A percentile compares a stretch with the other conserved stretches of the same genome.
phyloP scores from a whole-genome alignment of 805 yeast species.

The Teunomyces kruisii region DNA sequence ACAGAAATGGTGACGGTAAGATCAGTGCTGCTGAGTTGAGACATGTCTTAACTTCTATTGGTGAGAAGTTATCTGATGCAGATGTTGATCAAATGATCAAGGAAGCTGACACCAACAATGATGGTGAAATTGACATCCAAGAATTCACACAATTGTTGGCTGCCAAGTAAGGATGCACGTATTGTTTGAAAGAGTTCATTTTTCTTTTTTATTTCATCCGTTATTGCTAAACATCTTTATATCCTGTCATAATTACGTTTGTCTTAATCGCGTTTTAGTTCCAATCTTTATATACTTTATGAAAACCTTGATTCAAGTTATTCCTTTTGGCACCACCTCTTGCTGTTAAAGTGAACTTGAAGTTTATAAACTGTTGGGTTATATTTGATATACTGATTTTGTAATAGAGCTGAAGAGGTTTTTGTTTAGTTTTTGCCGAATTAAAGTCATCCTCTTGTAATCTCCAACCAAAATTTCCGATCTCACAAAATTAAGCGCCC shows the following conservation, averaged over 20 bases:
- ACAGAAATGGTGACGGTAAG: slow-evolving; percentile 93
- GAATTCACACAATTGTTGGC: slow-evolving; percentile 90
- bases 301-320: not conserved
- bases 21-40: slow-evolving; percentile 95
- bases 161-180: slow-evolving; percentile 52
- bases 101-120: slow-evolving; percentile 93
- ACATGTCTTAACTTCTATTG: slow-evolving; percentile 95
- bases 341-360: too few relatives aligned
- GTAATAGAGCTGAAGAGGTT: too few relatives aligned
- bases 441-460: too few relatives aligned
- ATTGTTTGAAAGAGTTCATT: not conserved
- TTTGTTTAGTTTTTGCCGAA: too few relatives aligned
- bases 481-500: too few relatives aligned
- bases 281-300: not conserved
- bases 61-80: slow-evolving; percentile 93
- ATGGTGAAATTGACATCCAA: slow-evolving; percentile 95
- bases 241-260: not conserved
- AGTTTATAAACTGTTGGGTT: too few relatives aligned
- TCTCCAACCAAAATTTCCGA: too few relatives aligned
- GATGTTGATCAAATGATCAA: slow-evolving; percentile 97
- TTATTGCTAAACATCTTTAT: not conserved
- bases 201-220: not conserved
- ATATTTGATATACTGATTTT: too few relatives aligned
- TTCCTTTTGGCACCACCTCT: too few relatives aligned
- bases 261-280: not conserved